Evolutionary conservation across 2,329 filamentous ascomycete species (phyloP), one percentile per base, ranked within the genome.

Genomic region (Ophiostoma sp.): DNA sequence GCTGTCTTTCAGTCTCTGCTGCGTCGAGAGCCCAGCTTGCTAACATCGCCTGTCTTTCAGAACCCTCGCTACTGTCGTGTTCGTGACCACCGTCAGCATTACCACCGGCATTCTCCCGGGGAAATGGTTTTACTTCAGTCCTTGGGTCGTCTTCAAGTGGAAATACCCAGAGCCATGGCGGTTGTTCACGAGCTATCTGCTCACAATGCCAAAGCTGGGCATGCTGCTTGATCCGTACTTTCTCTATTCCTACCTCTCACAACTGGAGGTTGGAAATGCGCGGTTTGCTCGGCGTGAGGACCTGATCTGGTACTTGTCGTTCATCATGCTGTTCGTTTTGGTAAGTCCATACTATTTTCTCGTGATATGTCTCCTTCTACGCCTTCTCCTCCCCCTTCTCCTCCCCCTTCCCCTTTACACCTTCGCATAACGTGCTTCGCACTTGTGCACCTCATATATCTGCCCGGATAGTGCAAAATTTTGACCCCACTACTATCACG

Each of bases 161-260:
- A 48, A 48, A 3, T 84, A 88, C 55, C 84, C 84, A 48, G 80
- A 83, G 74, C 76, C 86, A 73, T 85, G 85, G 81, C 83, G 84
- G 66, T 74, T 83, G 25, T 78, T 82, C 36, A 84, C 83, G 52
- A 81, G 79, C 78, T 86, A 85, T 79, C 75, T 86, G 42, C 72
- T 87, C 42, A 83, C 82, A 28, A 75, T 78, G 4, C 82, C 83
- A 8, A 72, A 81, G 69, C 73, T 86, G 73, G 79, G 83, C 66
- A 89, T 94, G 77, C 79, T 94, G 72, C 84, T 94, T 79, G 92
- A 95, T 80, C 90, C 93, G 59, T 94, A 93, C 83, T 92, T 93
- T 79, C 81, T 96, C 76, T 97, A 91, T 84, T 91, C 88, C 76
- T 97, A 96, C 83, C 84, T 92, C 78, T 92, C 88, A 79, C 88